phyloP scores from a whole-genome alignment of 192 early-diverging fungal genomes.

The Funneliformis geosporum region DNA sequence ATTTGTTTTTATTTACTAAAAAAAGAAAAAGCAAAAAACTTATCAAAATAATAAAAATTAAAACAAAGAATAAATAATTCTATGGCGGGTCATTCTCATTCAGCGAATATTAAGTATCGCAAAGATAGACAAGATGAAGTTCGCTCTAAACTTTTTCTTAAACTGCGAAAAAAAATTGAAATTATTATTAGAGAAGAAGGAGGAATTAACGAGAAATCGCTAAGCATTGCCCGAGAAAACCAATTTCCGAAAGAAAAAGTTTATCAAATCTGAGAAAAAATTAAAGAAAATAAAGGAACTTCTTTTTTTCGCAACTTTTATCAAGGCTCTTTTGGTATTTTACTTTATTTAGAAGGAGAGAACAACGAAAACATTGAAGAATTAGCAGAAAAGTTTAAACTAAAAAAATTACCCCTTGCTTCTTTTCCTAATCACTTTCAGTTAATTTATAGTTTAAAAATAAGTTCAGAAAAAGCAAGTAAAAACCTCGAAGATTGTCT shows the following conservation, averaged over 20 bases:
- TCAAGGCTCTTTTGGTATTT: neutral
- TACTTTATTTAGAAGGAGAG: neutral
- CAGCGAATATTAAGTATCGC: neutral
- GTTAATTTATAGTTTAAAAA: conserved; percentile 7
- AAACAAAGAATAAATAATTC: too few species aligned
- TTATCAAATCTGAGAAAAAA: conserved; percentile 15
- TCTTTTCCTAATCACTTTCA: conserved; percentile 7
- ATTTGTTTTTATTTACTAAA: too few species aligned
- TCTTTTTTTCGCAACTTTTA: neutral
- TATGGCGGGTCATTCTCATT: conserved; percentile 19
- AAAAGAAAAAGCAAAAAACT: too few species aligned
- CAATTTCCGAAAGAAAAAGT: conserved; percentile 23
- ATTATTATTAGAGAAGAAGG: neutral
- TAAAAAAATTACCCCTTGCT: conserved; percentile 6
- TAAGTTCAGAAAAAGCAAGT: neutral
- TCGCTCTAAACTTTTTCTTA: conserved; percentile 2
- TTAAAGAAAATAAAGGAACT: neutral
- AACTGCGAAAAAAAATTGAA: conserved; percentile 16
- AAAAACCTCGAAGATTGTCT: neutral
- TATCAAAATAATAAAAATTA: too few species aligned
- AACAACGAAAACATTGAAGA: neutral
- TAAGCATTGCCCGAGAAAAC: neutral
- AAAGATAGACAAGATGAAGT: conserved; percentile 1
- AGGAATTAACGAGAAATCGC: neutral
- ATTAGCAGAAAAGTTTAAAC: neutral